Evolutionary conservation across 164 flowering plant species (phyloP).

Genomic region (Piper betle): DNA sequence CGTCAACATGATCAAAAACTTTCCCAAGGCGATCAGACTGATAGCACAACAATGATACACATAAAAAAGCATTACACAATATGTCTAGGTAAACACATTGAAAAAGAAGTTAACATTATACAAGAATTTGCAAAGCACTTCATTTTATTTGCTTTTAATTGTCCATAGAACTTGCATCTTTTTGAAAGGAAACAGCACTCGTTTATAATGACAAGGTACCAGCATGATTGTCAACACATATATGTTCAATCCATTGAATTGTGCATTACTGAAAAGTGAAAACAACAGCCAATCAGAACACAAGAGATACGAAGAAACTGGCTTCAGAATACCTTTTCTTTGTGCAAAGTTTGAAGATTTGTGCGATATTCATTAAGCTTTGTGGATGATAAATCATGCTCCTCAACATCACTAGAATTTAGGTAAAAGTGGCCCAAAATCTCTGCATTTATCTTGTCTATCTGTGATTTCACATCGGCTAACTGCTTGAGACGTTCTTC

Average conservation of each 20-base stretch:
- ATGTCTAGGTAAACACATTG: too few species aligned
- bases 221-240: too few species aligned
- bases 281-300: background rate
- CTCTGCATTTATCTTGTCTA: slow-evolving; percentile 65
- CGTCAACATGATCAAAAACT: slow-evolving; percentile 69
- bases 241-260: too few species aligned
- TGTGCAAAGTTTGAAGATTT: slow-evolving; percentile 53
- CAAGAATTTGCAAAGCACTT: too few species aligned
- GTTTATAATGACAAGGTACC: too few species aligned
- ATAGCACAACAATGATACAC: slow-evolving; percentile 5
- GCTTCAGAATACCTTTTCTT: slow-evolving; percentile 53
- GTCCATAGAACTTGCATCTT: too few species aligned
- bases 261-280: too few species aligned
- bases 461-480: slow-evolving; percentile 45
- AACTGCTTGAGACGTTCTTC: slow-evolving; percentile 68
- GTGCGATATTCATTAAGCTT: slow-evolving; percentile 59
- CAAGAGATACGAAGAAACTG: background rate
- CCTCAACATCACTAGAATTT: slow-evolving; percentile 29
- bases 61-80: background rate
- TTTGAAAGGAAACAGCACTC: too few species aligned
- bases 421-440: slow-evolving; percentile 45
- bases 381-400: slow-evolving; percentile 58
- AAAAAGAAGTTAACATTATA: too few species aligned
- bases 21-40: slow-evolving; percentile 82
- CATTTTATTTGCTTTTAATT: too few species aligned